Percentiles rank a stretch among this genome's conserved stretches.
These are phyloP conservation scores for Ajuga chamaepitys DNA, from an alignment of 257 asterid species.

Conservation along the genomic window DNA sequence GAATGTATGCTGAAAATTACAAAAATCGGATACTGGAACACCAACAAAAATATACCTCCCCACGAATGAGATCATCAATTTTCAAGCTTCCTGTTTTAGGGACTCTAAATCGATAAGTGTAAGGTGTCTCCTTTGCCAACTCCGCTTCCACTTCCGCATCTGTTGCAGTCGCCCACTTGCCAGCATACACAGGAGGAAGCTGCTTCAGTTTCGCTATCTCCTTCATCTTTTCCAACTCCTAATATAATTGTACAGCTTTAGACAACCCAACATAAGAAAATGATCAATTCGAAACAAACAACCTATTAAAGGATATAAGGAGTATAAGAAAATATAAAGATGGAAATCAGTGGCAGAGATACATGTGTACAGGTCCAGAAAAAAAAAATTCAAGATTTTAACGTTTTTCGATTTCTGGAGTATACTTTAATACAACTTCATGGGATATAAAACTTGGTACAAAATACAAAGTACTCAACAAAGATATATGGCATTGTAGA, in stretches of 20 bases:
- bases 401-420: neutral
- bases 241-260: conserved; percentile 5
- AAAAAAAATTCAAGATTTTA: neutral
- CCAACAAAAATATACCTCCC: conserved; percentile 51
- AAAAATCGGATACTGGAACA: neutral
- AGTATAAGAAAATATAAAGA: neutral
- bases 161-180: conserved; percentile 86
- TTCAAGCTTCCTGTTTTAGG: conserved; percentile 73
- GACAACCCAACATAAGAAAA: neutral
- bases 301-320: neutral
- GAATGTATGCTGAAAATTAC: neutral
- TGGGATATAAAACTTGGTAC: neutral
- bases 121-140: conserved; percentile 73
- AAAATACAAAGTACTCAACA: neutral
- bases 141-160: conserved; percentile 61
- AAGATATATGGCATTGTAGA: neutral
- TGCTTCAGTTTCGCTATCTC: conserved; percentile 81
- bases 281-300: neutral
- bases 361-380: neutral
- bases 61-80: conserved; percentile 84
- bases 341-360: neutral
- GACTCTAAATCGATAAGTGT: conserved; percentile 84
- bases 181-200: conserved; percentile 82
- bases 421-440: neutral
- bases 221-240: conserved; percentile 93